Percentiles rank a stretch among this genome's conserved stretches.
Conservation (phyloP, 352 stramenopile genomes). For the Hyaloperonospora brassicae region DNA sequence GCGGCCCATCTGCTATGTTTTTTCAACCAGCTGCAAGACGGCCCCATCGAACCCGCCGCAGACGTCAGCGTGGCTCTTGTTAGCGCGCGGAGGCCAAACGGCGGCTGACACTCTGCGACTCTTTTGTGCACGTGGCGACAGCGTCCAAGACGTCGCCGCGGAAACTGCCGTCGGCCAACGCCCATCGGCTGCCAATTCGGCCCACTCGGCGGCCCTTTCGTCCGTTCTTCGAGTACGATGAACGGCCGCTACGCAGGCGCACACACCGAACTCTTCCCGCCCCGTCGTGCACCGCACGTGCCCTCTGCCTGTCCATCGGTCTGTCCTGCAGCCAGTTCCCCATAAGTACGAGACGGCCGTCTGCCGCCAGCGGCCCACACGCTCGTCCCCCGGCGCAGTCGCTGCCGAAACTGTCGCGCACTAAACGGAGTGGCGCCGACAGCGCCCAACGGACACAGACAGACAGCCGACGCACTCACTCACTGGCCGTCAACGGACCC, state of each 20-base stretch:
- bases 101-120: conserved; percentile 47
- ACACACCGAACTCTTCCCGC: conserved; percentile 17
- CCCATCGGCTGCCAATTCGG: conserved; percentile 37
- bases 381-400: no score
- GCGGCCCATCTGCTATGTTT: conserved; percentile 52
- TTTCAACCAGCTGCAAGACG: conserved; percentile 60
- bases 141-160: conserved; percentile 40
- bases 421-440: no score
- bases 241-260: conserved; percentile 80
- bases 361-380: no score
- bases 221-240: conserved; percentile 65
- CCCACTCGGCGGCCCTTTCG: conserved; percentile 25
- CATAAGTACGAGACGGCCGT: no score
- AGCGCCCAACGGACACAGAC: no score
- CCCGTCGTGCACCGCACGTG: no score
- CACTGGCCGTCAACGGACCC: conserved; percentile 53
- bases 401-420: no score
- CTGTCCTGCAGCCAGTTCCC: no score
- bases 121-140: conserved; percentile 40
- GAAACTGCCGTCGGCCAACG: conserved; percentile 42
- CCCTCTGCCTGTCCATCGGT: no score
- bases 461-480: no score
- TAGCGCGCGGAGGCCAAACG: conserved; percentile 53
- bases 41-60: conserved; percentile 30
- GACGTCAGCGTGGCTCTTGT: conserved; percentile 44